Percentiles rank a stretch among this genome's conserved stretches.
These are phyloP conservation scores for Favolaschia claudopus DNA, from an alignment of 768 basidiomycete genomes.

Conservation along the genomic window DNA sequence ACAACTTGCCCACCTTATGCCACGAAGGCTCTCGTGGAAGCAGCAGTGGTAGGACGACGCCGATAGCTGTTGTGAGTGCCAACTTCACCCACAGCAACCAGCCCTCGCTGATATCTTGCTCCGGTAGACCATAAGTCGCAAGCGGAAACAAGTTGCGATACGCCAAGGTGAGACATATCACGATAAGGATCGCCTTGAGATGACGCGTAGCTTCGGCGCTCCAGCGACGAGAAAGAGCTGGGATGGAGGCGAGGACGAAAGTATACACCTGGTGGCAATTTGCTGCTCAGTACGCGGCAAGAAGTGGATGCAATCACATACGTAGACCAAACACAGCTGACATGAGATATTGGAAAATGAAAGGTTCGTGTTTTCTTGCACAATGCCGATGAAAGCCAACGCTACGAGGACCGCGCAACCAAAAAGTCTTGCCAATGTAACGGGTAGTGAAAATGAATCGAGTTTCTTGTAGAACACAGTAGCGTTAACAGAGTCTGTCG, in stretches of 20 bases:
- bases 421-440: background rate
- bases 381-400: background rate
- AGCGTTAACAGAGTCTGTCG: background rate
- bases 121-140: conserved; percentile 4
- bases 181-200: conserved; percentile 1
- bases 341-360: background rate
- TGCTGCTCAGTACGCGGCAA: background rate
- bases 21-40: background rate
- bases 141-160: conserved; percentile 23
- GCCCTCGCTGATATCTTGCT: conserved; percentile 10
- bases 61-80: background rate
- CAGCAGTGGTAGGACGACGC: background rate
- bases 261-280: background rate
- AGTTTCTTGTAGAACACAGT: no score
- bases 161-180: background rate
- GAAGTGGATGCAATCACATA: background rate
- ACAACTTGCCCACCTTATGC: background rate
- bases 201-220: background rate
- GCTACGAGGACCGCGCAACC: background rate
- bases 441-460: no score
- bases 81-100: conserved; percentile 9
- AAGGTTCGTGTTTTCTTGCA: background rate
- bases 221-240: background rate
- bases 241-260: conserved; percentile 1
- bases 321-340: conserved; percentile 6